phyloP scores from a whole-genome alignment of 2,329 filamentous ascomycete species.

The Fusarium lateritium region DNA sequence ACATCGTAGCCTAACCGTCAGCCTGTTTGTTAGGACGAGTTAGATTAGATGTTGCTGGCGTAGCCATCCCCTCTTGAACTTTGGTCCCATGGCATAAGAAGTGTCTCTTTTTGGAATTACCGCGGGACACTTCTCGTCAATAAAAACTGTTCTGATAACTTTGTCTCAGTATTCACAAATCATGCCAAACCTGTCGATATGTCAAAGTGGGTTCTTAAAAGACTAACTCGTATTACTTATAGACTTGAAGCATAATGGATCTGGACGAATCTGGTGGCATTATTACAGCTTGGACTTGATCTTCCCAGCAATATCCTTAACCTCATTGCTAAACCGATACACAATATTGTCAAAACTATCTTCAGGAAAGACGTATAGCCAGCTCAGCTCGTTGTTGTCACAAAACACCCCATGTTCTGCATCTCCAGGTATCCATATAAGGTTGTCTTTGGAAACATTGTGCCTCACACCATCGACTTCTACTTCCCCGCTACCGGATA shows the following conservation, averaged over 20 bases:
- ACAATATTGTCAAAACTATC: constrained; percentile 44
- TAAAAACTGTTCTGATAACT: background rate
- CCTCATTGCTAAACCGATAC: constrained; percentile 43
- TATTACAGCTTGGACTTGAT: constrained; percentile 21
- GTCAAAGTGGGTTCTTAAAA: too few species aligned
- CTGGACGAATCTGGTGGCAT: background rate
- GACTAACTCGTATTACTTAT: background rate
- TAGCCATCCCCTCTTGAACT: too few species aligned
- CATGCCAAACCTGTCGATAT: background rate
- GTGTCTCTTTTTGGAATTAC: background rate
- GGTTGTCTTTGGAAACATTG: constrained; percentile 31
- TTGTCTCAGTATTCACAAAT: background rate
- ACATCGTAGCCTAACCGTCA: too few species aligned
- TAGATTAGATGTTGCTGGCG: too few species aligned
- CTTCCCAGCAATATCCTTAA: constrained; percentile 1
- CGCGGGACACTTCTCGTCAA: background rate
- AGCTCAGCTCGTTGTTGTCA: constrained; percentile 28
- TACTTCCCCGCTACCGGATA: constrained; percentile 42
- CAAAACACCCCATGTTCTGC: constrained; percentile 48
- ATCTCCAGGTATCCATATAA: constrained; percentile 46
- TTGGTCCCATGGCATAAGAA: background rate
- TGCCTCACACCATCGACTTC: constrained; percentile 38
- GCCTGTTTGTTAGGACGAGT: too few species aligned
- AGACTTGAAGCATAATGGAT: background rate
- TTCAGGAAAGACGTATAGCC: constrained; percentile 47